Percentiles rank a stretch among this genome's conserved stretches.
phyloP scores from a whole-genome alignment of 2,329 filamentous ascomycete genomes.

The Parastagonospora nodorum region DNA sequence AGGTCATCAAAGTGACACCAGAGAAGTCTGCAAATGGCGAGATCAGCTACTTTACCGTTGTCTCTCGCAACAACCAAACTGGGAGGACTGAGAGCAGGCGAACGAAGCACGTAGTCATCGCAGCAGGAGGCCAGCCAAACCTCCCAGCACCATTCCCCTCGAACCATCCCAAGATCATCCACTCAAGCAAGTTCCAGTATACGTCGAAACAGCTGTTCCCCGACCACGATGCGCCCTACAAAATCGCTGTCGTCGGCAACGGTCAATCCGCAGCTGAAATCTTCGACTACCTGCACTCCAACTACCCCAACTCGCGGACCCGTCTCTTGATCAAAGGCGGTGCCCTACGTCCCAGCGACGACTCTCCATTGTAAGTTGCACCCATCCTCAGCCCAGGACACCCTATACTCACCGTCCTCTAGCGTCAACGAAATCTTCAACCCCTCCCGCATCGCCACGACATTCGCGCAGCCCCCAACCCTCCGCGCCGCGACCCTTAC shows the following conservation, averaged over 20 bases:
- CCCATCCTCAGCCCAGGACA: background rate
- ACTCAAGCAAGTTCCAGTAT: constrained; percentile 85
- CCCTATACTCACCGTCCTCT: constrained; percentile 30
- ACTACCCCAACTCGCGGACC: constrained; percentile 82
- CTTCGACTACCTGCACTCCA: constrained; percentile 81
- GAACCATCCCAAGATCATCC: constrained; percentile 74
- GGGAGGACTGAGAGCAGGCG: constrained; percentile 59
- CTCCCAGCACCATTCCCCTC: constrained; percentile 73
- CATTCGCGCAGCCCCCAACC: constrained; percentile 70
- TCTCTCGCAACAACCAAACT: constrained; percentile 65
- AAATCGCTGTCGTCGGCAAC: constrained; percentile 82
- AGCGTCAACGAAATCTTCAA: constrained; percentile 98
- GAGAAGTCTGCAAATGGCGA: constrained; percentile 56
- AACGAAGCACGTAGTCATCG: constrained; percentile 72
- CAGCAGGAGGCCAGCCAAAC: constrained; percentile 69
- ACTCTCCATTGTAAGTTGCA: constrained; percentile 83
- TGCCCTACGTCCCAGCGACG: constrained; percentile 87
- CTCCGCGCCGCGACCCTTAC: constrained; percentile 66
- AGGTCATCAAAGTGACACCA: constrained; percentile 74
- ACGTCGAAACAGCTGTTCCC: constrained; percentile 64
- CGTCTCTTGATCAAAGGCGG: constrained; percentile 80
- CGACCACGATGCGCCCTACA: constrained; percentile 63
- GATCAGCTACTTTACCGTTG: constrained; percentile 70
- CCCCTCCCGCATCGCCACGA: constrained; percentile 77
- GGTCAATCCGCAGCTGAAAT: constrained; percentile 96